Conservation (phyloP, 257 asterid species). For the Lycium ferocissimum region DNA sequence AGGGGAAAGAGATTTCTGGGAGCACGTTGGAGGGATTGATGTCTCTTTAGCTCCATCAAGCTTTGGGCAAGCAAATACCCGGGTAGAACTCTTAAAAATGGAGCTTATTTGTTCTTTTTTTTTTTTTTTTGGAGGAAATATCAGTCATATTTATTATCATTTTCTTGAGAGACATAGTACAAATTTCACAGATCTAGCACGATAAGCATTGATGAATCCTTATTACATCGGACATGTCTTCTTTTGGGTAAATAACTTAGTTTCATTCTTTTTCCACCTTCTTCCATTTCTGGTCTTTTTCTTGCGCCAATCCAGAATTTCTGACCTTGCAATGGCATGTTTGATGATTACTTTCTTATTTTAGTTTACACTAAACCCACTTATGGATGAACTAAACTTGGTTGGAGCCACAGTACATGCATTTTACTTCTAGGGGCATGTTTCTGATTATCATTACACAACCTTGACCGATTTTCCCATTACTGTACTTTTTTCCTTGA, state of each 20-base stretch:
- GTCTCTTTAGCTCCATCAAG: conserved; percentile 84
- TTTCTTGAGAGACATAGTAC: neutral
- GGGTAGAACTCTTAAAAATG: conserved; percentile 53
- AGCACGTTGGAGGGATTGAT: conserved; percentile 95
- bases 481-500: neutral
- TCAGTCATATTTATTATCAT: neutral
- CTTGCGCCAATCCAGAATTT: conserved; percentile 2
- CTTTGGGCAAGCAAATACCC: conserved; percentile 96
- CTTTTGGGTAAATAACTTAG: neutral
- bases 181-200: neutral
- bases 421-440: neutral
- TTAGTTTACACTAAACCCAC: conserved; percentile 3
- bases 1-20: conserved; percentile 97
- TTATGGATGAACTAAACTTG: neutral
- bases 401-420: neutral
- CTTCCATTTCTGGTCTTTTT: neutral
- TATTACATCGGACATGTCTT: too few relatives aligned
- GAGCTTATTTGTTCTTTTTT: conserved; percentile 9
- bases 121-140: neutral
- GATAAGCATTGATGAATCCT: neutral
- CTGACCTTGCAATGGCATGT: conserved; percentile 6
- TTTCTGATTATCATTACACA: neutral
- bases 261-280: neutral
- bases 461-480: neutral
- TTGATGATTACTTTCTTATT: neutral